These are phyloP conservation scores for Aspergillus hortae DNA, from an alignment of 2,329 filamentous ascomycete genomes.

Conservation along the genomic window DNA sequence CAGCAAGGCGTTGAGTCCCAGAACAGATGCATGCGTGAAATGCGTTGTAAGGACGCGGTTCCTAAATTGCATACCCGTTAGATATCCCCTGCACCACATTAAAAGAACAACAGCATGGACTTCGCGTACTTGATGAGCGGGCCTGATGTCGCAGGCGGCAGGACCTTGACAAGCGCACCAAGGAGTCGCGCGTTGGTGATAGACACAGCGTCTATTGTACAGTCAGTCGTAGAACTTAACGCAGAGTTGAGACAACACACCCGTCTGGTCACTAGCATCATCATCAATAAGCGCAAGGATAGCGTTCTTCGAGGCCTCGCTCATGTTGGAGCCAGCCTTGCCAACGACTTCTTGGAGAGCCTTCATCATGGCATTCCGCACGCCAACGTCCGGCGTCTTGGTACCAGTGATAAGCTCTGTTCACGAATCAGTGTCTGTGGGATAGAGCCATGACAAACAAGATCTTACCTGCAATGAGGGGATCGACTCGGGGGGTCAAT, in stretches of 20 bases:
- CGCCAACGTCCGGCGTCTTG: slow-evolving; percentile 81
- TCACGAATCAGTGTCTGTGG: slow-evolving; percentile 17
- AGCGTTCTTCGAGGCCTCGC: slow-evolving; percentile 79
- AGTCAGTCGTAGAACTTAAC: slow-evolving; percentile 13
- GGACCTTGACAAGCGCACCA: slow-evolving; percentile 82
- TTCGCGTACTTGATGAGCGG: slow-evolving; percentile 54
- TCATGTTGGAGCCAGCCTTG: slow-evolving; percentile 94
- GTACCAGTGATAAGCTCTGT: slow-evolving; percentile 87
- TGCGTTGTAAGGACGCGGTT: slow-evolving; percentile 75
- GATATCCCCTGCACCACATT: neutral
- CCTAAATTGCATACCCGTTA: slow-evolving; percentile 47
- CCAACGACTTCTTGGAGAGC: slow-evolving; percentile 94
- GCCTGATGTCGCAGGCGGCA: slow-evolving; percentile 67
- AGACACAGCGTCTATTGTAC: slow-evolving; percentile 60
- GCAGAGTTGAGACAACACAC: slow-evolving; percentile 33
- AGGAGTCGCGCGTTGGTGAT: slow-evolving; percentile 89
- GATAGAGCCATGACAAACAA: slow-evolving; percentile 2
- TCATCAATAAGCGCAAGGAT: slow-evolving; percentile 86
- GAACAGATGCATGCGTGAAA: slow-evolving; percentile 72
- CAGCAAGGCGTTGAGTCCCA: slow-evolving; percentile 85
- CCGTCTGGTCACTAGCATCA: slow-evolving; percentile 71
- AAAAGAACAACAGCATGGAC: neutral
- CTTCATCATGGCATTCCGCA: slow-evolving; percentile 94
- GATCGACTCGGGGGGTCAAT: slow-evolving; percentile 90
- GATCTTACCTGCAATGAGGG: slow-evolving; percentile 64